These are phyloP conservation scores for Xylaria intraflava DNA, from an alignment of 495 filamentous ascomycete species.

Conservation along the genomic window DNA sequence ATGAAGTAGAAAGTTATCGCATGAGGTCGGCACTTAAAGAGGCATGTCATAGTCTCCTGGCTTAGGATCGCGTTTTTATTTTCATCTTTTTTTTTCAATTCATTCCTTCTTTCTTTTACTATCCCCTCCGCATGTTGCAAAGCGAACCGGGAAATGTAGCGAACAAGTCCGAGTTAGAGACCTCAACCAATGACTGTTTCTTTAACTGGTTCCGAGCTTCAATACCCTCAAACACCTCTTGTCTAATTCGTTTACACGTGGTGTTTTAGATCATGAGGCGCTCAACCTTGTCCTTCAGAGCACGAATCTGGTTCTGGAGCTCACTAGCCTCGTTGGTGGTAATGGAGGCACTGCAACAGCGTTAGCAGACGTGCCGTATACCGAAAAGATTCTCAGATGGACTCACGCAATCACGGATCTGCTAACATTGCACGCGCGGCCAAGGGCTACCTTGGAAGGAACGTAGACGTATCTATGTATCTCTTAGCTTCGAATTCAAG, in stretches of 20 bases:
- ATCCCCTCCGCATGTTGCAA: background rate
- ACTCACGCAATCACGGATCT: constrained; percentile 63
- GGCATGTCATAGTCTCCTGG: background rate
- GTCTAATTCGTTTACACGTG: background rate
- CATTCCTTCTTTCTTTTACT: background rate
- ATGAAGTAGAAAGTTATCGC: background rate
- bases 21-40: background rate
- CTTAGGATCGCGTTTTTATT: background rate
- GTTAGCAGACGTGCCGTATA: background rate
- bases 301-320: constrained; percentile 73
- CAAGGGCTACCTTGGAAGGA: constrained; percentile 63
- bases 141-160: background rate
- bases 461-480: constrained; percentile 43
- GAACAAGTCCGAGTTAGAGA: background rate
- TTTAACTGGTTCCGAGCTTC: constrained; percentile 4
- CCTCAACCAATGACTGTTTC: background rate
- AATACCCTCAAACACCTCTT: constrained; percentile 7
- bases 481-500: constrained; percentile 32
- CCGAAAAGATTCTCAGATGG: background rate
- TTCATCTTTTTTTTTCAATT: background rate
- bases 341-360: constrained; percentile 50
- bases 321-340: constrained; percentile 92
- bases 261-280: constrained; percentile 80
- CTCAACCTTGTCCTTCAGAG: constrained; percentile 92
- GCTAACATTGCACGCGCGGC: constrained; percentile 76